phyloP scores from a whole-genome alignment of 306 rosid genomes.

The Chamaecrista fasciculata region DNA sequence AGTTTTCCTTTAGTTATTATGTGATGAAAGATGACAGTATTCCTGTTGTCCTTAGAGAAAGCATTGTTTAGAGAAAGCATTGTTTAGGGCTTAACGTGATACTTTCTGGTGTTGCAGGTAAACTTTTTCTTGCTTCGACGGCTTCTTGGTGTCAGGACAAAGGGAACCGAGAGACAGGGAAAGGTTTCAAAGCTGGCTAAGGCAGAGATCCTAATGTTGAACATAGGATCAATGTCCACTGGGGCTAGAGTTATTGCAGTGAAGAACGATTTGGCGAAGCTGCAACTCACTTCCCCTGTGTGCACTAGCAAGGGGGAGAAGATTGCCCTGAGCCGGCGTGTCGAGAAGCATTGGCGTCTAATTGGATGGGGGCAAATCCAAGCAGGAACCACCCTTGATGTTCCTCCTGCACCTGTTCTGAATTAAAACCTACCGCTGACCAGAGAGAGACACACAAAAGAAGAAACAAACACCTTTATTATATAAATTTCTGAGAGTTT shows the following conservation, averaged over 20 bases:
- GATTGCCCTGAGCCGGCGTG: conserved; percentile 90
- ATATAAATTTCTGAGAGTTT: conserved; percentile 32
- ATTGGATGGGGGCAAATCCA: conserved; percentile 42
- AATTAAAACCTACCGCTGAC: conserved; percentile 25
- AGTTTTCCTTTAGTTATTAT: too few relatives aligned
- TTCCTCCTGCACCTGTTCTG: conserved; percentile 27
- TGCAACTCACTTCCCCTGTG: conserved; percentile 93
- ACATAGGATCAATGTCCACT: conserved; percentile 95
- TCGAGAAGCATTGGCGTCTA: conserved; percentile 86
- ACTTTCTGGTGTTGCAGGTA: conserved; percentile 54
- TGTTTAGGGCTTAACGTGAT: conserved; percentile 7
- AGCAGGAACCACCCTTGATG: conserved; percentile 36
- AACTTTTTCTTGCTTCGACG: conserved; percentile 91
- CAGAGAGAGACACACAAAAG: conserved; percentile 4
- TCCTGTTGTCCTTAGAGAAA: background rate
- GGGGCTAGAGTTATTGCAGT: conserved; percentile 90
- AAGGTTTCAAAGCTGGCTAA: conserved; percentile 85
- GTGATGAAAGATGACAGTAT: background rate
- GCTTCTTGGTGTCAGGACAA: conserved; percentile 89
- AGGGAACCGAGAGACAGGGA: conserved; percentile 92
- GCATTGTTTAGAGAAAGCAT: too few relatives aligned
- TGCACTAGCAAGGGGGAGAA: conserved; percentile 97
- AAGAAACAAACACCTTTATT: conserved; percentile 16
- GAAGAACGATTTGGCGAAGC: conserved; percentile 80
- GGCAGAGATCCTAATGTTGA: conserved; percentile 92